phyloP scores from a whole-genome alignment of 2,329 filamentous ascomycete species.

The Ceratocystis variospora region DNA sequence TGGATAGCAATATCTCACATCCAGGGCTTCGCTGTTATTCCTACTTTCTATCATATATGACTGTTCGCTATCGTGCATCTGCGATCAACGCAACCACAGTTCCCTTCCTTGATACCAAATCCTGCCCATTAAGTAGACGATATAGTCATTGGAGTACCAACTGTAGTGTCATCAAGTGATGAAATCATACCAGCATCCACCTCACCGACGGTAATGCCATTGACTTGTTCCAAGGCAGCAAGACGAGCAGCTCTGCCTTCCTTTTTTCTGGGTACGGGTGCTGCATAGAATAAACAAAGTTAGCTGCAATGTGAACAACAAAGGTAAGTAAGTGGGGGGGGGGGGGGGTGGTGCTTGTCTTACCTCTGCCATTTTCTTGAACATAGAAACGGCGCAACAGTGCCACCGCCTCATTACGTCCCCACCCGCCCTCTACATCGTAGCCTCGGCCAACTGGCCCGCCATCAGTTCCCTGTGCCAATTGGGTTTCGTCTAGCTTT shows the following conservation, averaged over 20 bases:
- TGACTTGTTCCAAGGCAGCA: conserved; percentile 19
- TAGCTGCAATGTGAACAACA: background rate
- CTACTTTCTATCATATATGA: no score
- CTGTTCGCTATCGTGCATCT: background rate
- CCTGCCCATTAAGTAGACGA: background rate
- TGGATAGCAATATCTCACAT: no score
- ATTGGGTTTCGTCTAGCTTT: conserved; percentile 17
- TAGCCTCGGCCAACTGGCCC: conserved; percentile 65
- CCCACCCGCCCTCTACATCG: conserved; percentile 73
- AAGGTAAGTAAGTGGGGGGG: background rate
- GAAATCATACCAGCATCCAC: conserved; percentile 18
- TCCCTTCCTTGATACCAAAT: background rate
- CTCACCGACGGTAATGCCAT: conserved; percentile 18
- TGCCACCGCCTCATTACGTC: conserved; percentile 84
- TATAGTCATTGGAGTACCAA: background rate
- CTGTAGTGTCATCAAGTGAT: conserved; percentile 11
- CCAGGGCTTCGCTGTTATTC: no score
- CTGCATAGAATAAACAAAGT: conserved; percentile 1
- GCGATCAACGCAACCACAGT: background rate
- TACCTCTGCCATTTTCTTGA: conserved; percentile 89
- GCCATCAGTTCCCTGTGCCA: conserved; percentile 34
- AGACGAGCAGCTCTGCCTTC: conserved; percentile 19
- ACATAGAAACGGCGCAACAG: conserved; percentile 89
- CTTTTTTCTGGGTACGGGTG: conserved; percentile 20
- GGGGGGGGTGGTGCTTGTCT: conserved; percentile 21